Base-by-base conservation (phyloP, 108 stramenopile genomes). In the Cylindrotheca closterium region DNA sequence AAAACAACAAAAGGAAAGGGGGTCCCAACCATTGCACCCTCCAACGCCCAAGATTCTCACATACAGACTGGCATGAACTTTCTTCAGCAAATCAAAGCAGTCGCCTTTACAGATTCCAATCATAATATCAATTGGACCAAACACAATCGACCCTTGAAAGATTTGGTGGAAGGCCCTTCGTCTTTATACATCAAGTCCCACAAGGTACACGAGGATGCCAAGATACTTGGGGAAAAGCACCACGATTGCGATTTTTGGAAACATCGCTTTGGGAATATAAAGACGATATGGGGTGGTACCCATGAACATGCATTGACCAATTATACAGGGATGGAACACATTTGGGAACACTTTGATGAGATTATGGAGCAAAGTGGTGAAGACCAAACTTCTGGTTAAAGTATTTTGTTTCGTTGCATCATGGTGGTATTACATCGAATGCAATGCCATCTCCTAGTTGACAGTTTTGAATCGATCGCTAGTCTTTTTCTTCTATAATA, bases 51-150 rank as follows among this genome's bases (percentile, higher is more conserved):
- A 32, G 60, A 23, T 29, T 18, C 47, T 47, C 8, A 48, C 7
- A 18, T 17, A 7, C 28, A 19, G 17, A 15, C 46, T 47, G 37
- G n/a, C 47, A 10, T 42, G 37, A 10, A 8, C 5, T 48, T 29
- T 23, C 18, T 30, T 10, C 15, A 48, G 21, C 50, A 32, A 24
- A 32, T 65, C 19, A 53, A 18, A 10, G 63, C 63, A 4, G 52
- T 65, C n/a, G 63, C 37, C 21, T 65, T 65, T 54, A 65, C 63
- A 3, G 63, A 65, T 30, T 46, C 34, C 29, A 65, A 51, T 10
- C 63, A 65, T 21, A 65, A 65, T 51, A 54, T 65, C 18, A 51
- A 65, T 24, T 65, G 63, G 63, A 27, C 28, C 17, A 65, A 65
- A 21, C 4, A 21, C n/a, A 10, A 61, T 49, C 27, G 4, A 47